phyloP scores from a whole-genome alignment of 225 moss, liverwort and hornwort genomes.

The Takakia lepidozioides region DNA sequence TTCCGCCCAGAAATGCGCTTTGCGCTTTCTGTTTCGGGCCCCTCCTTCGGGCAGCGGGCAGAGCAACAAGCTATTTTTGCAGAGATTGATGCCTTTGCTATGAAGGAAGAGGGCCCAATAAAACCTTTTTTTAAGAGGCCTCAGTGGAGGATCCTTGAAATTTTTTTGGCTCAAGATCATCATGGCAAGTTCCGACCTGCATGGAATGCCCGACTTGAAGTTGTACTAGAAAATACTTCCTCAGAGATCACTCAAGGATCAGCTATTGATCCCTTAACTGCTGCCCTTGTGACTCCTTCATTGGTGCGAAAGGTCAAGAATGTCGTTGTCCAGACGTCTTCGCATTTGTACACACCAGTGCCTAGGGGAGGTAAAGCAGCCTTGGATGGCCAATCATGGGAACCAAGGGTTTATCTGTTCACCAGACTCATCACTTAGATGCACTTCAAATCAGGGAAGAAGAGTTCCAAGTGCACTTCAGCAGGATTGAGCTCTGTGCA shows the following conservation, averaged over 20 bases:
- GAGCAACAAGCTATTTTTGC: conserved; percentile 82
- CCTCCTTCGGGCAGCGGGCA: too few species aligned
- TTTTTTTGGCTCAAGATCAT: conserved; percentile 30
- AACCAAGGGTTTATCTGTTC: conserved; percentile 12
- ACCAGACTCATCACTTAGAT: conserved; percentile 31
- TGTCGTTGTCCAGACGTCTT: conserved; percentile 3
- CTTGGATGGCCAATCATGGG: not conserved
- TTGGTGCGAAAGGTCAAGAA: conserved; percentile 10
- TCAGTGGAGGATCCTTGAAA: conserved; percentile 39
- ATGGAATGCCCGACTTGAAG: conserved; percentile 27
- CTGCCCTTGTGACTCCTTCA: conserved; percentile 49
- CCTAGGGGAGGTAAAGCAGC: not conserved
- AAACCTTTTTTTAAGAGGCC: conserved; percentile 32
- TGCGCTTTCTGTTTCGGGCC: too few species aligned
- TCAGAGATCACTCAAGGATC: conserved; percentile 22
- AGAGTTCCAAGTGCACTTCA: conserved; percentile 9
- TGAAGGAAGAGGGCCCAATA: conserved; percentile 72
- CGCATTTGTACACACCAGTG: not conserved
- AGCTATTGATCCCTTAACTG: conserved; percentile 53
- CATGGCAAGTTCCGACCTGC: conserved; percentile 16
- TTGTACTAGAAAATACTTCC: conserved; percentile 23
- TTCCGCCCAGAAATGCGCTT: too few species aligned
- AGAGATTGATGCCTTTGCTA: conserved; percentile 82
- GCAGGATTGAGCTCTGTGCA: conserved; percentile 25
- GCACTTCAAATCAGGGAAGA: conserved; percentile 41